Evolutionary conservation across 2,329 filamentous ascomycete genomes (phyloP), one percentile per base, ranked within the genome.

Genomic region (Sporothrix pallida): DNA sequence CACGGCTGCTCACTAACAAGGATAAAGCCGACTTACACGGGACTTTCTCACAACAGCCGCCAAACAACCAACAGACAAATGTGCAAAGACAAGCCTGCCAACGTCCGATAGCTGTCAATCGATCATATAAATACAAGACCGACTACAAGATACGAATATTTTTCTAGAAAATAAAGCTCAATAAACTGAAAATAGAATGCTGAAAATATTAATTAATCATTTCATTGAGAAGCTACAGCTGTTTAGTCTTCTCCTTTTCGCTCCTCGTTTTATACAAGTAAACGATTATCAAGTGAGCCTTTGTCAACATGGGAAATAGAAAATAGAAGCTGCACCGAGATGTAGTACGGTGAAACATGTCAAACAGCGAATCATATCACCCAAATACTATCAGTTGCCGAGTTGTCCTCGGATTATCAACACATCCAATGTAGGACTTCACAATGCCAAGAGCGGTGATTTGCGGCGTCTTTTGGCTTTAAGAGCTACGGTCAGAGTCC

Each of bases 1-100:
- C 9, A 31, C 26, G 58, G 58, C 26, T 58, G 56, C 56, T 23
- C 20, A 58, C 23, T 42, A n/a, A 42, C 31, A 62, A 1, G 15
- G 31, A 31, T 42, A n/a, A 62, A 62, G 31, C 58, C 9, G 60
- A 63, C 60, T 63, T 63, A 65, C 37, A 65, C 60, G 9, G 7
- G 31, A 7, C 20, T 20, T 20, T 63, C 37, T 12, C 17, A 44
- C 31, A 44, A 46, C n/a, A 65, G 9, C 20, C 5, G 20, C 60
- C 17, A 44, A 20, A 26, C 60, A n/a, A 20, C 60, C 60, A 20
- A 3, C 60, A 44, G n/a, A 46, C n/a, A 23, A 20, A 8, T 20
- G n/a, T 8, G 23, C n/a, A 13, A 46, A 37, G 2, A 20, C 60
- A 1, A 3, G 31, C n/a, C 20, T 56, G 13, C 23, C 20, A 63